A percentile compares a stretch with the other conserved stretches of the same genome.
These are phyloP conservation scores for Pleurotus pulmonarius DNA, from an alignment of 768 basidiomycete species.

Conservation along the genomic window DNA sequence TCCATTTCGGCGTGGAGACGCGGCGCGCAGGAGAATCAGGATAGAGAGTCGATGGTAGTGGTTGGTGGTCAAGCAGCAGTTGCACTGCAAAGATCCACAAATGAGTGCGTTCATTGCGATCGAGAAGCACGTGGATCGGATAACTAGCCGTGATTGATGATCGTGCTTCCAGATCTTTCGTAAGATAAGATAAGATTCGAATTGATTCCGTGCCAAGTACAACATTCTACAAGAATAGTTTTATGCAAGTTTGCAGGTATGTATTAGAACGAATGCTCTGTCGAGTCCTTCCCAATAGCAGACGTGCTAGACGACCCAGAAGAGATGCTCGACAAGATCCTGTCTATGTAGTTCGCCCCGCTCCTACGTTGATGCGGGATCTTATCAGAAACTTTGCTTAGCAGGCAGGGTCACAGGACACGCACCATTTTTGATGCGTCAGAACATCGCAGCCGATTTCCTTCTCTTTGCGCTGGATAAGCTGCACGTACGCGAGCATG, in stretches of 20 bases:
- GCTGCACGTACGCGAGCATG: slow-evolving; percentile 90
- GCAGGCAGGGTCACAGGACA: slow-evolving; percentile 5
- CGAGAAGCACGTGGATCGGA: slow-evolving; percentile 1
- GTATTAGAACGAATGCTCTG: slow-evolving; percentile 74
- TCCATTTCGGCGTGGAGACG: slow-evolving; percentile 26
- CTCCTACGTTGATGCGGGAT: slow-evolving; percentile 46
- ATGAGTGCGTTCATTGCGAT: background rate
- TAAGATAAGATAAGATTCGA: background rate
- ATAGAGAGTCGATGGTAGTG: background rate
- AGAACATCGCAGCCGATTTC: slow-evolving; percentile 87
- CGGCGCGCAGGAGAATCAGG: background rate
- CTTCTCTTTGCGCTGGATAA: slow-evolving; percentile 85
- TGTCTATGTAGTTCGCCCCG: slow-evolving; percentile 87
- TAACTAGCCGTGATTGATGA: background rate
- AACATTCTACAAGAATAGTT: background rate
- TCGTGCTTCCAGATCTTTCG: too few relatives aligned
- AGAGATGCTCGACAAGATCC: slow-evolving; percentile 78
- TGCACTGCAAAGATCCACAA: background rate
- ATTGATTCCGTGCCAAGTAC: background rate
- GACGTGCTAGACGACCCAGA: slow-evolving; percentile 89
- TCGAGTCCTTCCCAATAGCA: slow-evolving; percentile 81
- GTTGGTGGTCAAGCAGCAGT: background rate
- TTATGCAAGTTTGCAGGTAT: background rate
- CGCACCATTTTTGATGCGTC: slow-evolving; percentile 91
- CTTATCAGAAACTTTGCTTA: background rate